Base-by-base conservation (phyloP, 192 early-diverging fungal species). In the Coemansia aciculifera region DNA sequence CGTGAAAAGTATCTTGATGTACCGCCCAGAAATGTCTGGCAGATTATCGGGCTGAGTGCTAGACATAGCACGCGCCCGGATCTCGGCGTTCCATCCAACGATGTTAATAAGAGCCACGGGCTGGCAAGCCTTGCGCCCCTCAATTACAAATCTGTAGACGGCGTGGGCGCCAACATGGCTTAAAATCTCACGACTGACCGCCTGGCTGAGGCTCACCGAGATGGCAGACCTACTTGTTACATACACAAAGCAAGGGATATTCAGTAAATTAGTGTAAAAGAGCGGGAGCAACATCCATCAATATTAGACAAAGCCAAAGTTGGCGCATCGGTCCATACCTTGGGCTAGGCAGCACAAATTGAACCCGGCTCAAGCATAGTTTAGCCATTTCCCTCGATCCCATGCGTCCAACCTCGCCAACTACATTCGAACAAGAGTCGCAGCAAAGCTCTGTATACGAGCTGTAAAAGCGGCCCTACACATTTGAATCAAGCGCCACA, bases 81-180 rank as follows among this genome's bases (percentile, higher is more conserved):
- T 66, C 32, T 78, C 75, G 13, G 75, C 54, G 39, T 83, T 83
- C 81, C 81, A 83, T 10, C 75, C 81, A 48, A 75, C 76, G 15
- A 83, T 44, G 29, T 78, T 73, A 5, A 83, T 57, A 37, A 83
- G 72, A 1, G 46, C 59, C 5, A 54, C 69, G 1, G 81, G 81
- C 40, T 43, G 69, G 40, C 81, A 78, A 5, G 67, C 63, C 34
- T 68, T 62, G 17, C 73, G 73, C 23, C 72, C 76, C 37, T 83
- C 81, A 13, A 83, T 36, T 38, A 75, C 73, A 68, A 72, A 83
- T 43, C 77, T 74, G 63, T 83, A 83, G 11, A 83, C 67, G 1
- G 81, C 81, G 59, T 83, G 81, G 0, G 81, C 81, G 13, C 75
- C 65, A n/a, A 69, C 69, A 43, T 83, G 81, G 49, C 66, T 66